Evolutionary conservation across 495 filamentous ascomycete species (phyloP), one percentile per base, ranked within the genome.

Genomic region (Xylaria castorea): DNA sequence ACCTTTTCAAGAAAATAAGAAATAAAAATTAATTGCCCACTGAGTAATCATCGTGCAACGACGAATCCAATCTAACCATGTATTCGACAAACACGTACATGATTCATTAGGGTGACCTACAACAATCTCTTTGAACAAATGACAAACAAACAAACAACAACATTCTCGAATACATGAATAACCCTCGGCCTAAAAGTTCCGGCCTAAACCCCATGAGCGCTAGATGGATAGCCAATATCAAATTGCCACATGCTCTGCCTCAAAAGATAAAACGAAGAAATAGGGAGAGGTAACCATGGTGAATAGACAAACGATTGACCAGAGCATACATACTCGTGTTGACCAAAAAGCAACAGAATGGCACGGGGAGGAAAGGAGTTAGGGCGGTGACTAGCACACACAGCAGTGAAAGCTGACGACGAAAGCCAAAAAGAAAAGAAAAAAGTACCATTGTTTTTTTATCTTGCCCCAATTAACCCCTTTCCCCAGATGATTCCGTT

Each of bases 81-180:
- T 61, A 22, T 18, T 14, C 2, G 11, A 22, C 30, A n/a, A 14
- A 61, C 16, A 36, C 55, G 22, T 20, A 61, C 32, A 38, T 61
- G 57, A 32, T 57, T 53, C 16, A 61, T 61, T 61, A 61, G 34
- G 32, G 30, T 38, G 34, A 61, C 58, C 32, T 60, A 61, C 58
- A 16, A 38, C 34, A 61, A 61, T 22, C 58, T 61, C 34, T 61
- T 61, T 4, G 11, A 36, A 60, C 20, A 38, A 55, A 5, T 12
- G 3, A 11, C 7, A 14, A 53, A 11, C 22, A 16, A 55, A 6
- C 11, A 51, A 51, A 48, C 6, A n/a, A 48, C 5, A 44, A 44
- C 20, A 8, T 9, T 12, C 27, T 25, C 1, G 12, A 20, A 32
- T 12, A 57, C 25, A 27, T 32, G 20, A 53, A 5, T 14, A 53